phyloP scores from a whole-genome alignment of 1,139 yeast species.

The Debaryomyces subglobosus region DNA sequence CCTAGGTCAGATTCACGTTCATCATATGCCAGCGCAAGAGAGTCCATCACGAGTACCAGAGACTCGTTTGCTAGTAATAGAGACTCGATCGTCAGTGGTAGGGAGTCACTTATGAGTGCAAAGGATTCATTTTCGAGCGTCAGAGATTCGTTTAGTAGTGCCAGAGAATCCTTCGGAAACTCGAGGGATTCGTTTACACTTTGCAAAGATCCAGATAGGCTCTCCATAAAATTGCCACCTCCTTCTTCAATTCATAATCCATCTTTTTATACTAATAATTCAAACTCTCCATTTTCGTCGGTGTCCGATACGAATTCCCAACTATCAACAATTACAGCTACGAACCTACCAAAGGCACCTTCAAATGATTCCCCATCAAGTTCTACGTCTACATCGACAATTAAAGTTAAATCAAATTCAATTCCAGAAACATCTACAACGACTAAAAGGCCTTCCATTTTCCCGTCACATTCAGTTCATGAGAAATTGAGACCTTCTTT shows the following conservation, averaged over 20 bases:
- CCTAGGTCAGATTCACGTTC: slow-evolving; percentile 11
- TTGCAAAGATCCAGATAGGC: slow-evolving; percentile 9
- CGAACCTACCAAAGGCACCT: slow-evolving; percentile 4
- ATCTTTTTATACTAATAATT: slow-evolving; percentile 6
- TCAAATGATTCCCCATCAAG: slow-evolving; percentile 3
- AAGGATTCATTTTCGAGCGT: neutral
- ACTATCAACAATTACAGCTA: neutral
- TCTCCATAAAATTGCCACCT: slow-evolving; percentile 23
- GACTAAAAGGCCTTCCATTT: slow-evolving; percentile 23
- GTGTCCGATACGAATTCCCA: slow-evolving; percentile 8
- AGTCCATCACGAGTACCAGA: neutral
- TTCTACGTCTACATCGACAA: slow-evolving; percentile 5
- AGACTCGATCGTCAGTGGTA: neutral
- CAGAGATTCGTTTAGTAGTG: neutral
- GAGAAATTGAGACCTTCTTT: slow-evolving; percentile 48
- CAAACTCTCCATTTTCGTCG: slow-evolving; percentile 7
- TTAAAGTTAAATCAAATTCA: slow-evolving; percentile 10
- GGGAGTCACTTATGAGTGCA: neutral
- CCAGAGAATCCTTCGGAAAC: slow-evolving; percentile 8
- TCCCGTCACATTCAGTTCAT: slow-evolving; percentile 23
- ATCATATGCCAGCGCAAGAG: neutral
- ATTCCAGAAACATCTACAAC: slow-evolving; percentile 16
- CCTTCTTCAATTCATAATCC: slow-evolving; percentile 20
- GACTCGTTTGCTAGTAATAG: neutral
- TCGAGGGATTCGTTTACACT: slow-evolving; percentile 5